Percentiles rank a stretch among this genome's conserved stretches.
Evolutionary conservation across 805 yeast genomes (phyloP).

Genomic region (Teunomyces barrocoloradensis): DNA sequence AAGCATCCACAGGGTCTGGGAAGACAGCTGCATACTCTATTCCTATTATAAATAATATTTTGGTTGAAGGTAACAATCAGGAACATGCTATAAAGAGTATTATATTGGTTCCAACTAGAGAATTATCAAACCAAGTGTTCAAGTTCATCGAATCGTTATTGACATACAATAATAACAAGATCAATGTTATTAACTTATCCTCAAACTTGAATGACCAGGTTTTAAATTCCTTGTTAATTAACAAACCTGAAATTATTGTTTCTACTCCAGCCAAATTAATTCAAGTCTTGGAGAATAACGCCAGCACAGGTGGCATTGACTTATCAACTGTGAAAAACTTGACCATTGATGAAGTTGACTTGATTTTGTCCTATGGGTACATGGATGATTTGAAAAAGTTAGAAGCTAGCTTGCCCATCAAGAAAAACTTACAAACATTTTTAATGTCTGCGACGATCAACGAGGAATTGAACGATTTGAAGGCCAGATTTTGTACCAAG

Average conservation of each 20-base stretch:
- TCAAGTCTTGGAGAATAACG: constrained; percentile 46
- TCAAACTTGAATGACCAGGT: constrained; percentile 69
- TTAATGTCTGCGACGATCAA: constrained; percentile 95
- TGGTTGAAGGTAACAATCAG: constrained; percentile 38
- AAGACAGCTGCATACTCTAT: constrained; percentile 88
- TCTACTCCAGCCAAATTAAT: constrained; percentile 85
- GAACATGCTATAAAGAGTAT: constrained; percentile 50
- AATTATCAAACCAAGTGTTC: constrained; percentile 81
- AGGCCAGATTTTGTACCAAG: constrained; percentile 71
- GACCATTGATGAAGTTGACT: constrained; percentile 94
- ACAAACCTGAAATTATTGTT: constrained; percentile 75
- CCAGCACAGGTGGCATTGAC: constrained; percentile 39
- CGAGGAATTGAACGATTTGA: constrained; percentile 78
- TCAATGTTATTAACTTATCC: constrained; percentile 65
- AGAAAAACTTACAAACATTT: constrained; percentile 79
- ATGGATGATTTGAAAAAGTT: constrained; percentile 75
- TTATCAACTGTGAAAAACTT: constrained; percentile 60
- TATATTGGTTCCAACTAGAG: constrained; percentile 89
- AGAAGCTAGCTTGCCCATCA: constrained; percentile 62
- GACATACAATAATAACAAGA: constrained; percentile 64
- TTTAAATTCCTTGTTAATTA: constrained; percentile 63
- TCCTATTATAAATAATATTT: constrained; percentile 79
- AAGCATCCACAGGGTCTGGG: constrained; percentile 95
- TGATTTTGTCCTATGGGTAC: constrained; percentile 86
- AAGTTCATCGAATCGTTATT: constrained; percentile 67